Evolutionary conservation across 208 protist genomes (phyloP).

Genomic region (Dictyostelium gargantuum): DNA sequence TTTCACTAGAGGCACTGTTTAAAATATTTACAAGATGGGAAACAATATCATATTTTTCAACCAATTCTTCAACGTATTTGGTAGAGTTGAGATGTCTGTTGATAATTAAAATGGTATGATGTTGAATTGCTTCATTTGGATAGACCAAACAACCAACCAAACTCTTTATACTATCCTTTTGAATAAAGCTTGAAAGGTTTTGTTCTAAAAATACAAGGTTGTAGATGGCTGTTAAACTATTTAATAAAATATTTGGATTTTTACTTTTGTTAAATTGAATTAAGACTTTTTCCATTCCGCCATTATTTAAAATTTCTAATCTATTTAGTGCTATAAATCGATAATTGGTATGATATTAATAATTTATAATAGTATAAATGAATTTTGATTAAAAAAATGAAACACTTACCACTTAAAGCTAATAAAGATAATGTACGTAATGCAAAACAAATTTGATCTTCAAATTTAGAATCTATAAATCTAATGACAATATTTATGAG

Average conservation of each 20-base stretch:
- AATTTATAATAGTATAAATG: neutral
- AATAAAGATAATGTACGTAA: conserved; percentile 17
- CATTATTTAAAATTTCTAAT: conserved; percentile 15
- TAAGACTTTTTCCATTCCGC: conserved; percentile 42
- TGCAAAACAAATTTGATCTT: conserved; percentile 42
- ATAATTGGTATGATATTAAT: neutral
- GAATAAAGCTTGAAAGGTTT: neutral
- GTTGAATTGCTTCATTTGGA: conserved; percentile 29
- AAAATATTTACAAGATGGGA: neutral
- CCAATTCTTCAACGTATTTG: neutral
- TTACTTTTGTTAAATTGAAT: conserved; percentile 8
- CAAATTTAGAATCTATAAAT: conserved; percentile 30
- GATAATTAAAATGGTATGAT: neutral
- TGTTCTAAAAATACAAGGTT: conserved; percentile 33
- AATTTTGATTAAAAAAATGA: no score
- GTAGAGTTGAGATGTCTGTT: conserved; percentile 8
- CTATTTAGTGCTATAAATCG: neutral
- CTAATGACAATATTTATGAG: neutral
- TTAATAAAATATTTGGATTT: neutral
- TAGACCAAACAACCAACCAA: neutral
- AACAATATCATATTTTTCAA: neutral
- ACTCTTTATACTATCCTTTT: conserved; percentile 7
- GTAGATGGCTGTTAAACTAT: neutral
- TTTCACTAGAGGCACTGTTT: conserved; percentile 28
- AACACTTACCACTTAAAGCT: no score